A percentile compares a stretch with the other conserved stretches of the same genome.
These are phyloP conservation scores for Leptographium flavum DNA, from an alignment of 2,329 filamentous ascomycete genomes.

Conservation along the genomic window DNA sequence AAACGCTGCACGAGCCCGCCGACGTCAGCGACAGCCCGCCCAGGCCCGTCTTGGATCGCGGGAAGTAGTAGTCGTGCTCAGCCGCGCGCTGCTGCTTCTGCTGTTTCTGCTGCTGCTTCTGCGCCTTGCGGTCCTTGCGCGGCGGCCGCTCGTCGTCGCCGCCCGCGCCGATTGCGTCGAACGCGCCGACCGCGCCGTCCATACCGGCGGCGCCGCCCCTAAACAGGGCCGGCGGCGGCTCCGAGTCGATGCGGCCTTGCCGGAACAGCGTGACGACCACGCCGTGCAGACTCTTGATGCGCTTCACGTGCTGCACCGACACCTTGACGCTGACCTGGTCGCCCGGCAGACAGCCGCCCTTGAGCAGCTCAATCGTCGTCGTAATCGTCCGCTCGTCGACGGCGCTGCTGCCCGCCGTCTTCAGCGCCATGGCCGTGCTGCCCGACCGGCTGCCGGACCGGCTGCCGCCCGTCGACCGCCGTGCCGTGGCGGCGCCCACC, in stretches of 20 bases:
- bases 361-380: slow-evolving; percentile 68
- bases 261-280: slow-evolving; percentile 88
- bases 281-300: slow-evolving; percentile 79
- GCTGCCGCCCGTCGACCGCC: not conserved
- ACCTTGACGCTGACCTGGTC: slow-evolving; percentile 71
- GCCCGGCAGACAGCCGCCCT: slow-evolving; percentile 73
- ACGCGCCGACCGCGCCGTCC: not conserved
- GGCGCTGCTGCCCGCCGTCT: slow-evolving; percentile 11
- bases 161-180: not conserved
- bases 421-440: not conserved
- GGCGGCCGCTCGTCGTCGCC: not conserved
- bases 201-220: not conserved
- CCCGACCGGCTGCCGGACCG: not conserved
- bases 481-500: not conserved
- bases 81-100: not conserved
- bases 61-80: slow-evolving; percentile 62
- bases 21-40: slow-evolving; percentile 78
- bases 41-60: slow-evolving; percentile 73
- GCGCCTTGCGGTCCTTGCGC: not conserved
- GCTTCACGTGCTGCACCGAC: slow-evolving; percentile 74
- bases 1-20: slow-evolving; percentile 77
- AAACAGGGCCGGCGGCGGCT: slow-evolving; percentile 38
- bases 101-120: not conserved
- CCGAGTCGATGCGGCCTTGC: slow-evolving; percentile 77
- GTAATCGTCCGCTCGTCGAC: slow-evolving; percentile 68